Evolutionary conservation across 2,329 filamentous ascomycete genomes (phyloP).

Genomic region (Peltaster fructicola): DNA sequence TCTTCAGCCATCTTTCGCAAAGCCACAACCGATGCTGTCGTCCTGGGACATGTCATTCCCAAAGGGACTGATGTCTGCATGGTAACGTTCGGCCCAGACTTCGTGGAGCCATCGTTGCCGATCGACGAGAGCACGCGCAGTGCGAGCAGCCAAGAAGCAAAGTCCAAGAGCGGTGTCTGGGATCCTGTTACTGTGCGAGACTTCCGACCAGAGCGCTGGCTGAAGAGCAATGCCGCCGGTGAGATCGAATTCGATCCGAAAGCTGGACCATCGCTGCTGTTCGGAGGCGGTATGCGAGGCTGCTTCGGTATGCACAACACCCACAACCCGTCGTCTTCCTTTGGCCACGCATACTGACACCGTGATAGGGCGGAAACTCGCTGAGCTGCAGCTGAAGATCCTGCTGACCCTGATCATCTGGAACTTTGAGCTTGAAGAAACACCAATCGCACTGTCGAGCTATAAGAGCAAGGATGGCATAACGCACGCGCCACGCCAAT

Average conservation of each 20-base stretch:
- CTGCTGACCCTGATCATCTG: conserved; percentile 1
- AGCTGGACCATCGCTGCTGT: conserved; percentile 19
- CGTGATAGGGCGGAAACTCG: conserved; percentile 8
- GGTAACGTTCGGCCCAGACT: conserved; percentile 10
- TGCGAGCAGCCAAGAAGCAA: conserved; percentile 12
- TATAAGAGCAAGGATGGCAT: conserved; percentile 13
- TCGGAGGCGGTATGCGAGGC: conserved; percentile 21
- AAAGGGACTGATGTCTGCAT: conserved; percentile 21
- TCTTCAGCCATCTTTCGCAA: conserved; percentile 14
- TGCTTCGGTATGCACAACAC: conserved; percentile 18
- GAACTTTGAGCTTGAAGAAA: conserved; percentile 1
- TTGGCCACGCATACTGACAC: conserved; percentile 1
- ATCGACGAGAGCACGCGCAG: conserved; percentile 18
- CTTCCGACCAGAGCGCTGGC: conserved; percentile 26
- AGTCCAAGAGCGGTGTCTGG: conserved; percentile 13
- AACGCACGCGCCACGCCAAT: conserved; percentile 14
- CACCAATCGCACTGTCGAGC: conserved; percentile 6
- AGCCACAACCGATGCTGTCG: conserved; percentile 20
- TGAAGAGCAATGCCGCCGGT: conserved; percentile 14
- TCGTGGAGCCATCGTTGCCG: conserved; percentile 7
- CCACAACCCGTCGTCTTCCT: not conserved
- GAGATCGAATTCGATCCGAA: conserved; percentile 18
- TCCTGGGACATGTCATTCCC: conserved; percentile 25
- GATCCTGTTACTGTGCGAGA: conserved; percentile 12
- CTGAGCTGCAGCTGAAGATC: conserved; percentile 8